Evolutionary conservation across 2,329 filamentous ascomycete species (phyloP), one percentile per base, ranked within the genome.

Genomic region (Emmonsiellopsis sp.): DNA sequence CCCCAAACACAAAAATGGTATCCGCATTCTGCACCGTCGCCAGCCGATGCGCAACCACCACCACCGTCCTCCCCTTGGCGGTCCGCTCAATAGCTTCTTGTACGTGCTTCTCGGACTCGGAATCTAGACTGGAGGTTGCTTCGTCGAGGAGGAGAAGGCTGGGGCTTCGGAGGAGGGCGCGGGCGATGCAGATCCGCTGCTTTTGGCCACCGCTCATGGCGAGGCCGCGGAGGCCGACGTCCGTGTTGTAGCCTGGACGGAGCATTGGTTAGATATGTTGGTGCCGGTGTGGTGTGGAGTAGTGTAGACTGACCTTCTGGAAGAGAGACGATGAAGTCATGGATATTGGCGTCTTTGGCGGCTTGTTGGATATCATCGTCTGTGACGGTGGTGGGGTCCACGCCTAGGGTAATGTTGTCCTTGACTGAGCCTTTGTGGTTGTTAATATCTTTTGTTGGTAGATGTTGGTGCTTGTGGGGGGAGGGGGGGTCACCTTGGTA

Each of bases 11-110:
- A 61, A 87, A 88, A 42, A 91, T 91, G n/a, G 84, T 73, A 65
- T 92, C 84, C 1, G 87, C 86, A 60, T 90, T 85, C 66, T 87
- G 86, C 17, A 91, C 83, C 10, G 86, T 92, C 0, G 84, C 84
- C 48, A 92, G 73, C 11, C 87, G 76, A 65, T 92, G 88, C 1
- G 88, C 88, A 9, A 93, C 86, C 2, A 86, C 86, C 2, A 93
- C 74, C 56, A 87, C 87, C 2, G 88, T 81, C 52, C 62, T 83
- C 6, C 79, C 79, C 57, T 76, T 74, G 3, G 76, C 77, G 0
- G 81, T 82, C 42, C 74, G 74, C 71, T 88, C 84, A 62, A 91
- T 82, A 0, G 86, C 85, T 0, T 73, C 74, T 66, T 91, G 84
- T 8, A 88, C 82, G 1, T 84, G 70, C 57, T 79, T 79, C 63